Percentiles rank a stretch among this genome's conserved stretches.
Evolutionary conservation across 2,329 filamentous ascomycete genomes (phyloP).

Genomic region (Aspergillus pseudotamarii): DNA sequence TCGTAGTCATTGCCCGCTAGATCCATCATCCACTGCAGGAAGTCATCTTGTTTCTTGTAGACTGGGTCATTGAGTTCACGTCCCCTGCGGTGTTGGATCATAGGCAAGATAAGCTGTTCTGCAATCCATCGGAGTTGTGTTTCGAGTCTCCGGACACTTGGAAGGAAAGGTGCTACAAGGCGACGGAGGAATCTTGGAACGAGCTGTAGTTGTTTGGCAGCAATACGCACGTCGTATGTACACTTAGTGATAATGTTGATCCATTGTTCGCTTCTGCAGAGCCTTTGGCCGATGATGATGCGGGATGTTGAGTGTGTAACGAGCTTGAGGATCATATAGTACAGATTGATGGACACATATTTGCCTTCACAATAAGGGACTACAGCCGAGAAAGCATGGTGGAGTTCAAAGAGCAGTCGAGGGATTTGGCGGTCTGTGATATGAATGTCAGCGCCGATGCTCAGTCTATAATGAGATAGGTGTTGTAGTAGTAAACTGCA

Average conservation of each 20-base stretch:
- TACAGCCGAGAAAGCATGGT: constrained; percentile 25
- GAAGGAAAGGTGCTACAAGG: constrained; percentile 37
- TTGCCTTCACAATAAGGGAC: constrained; percentile 30
- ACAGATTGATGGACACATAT: constrained; percentile 28
- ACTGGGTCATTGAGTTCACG: constrained; percentile 20
- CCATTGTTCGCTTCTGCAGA: constrained; percentile 45
- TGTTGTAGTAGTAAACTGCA: neutral
- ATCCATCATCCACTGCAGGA: constrained; percentile 39
- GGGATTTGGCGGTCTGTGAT: constrained; percentile 27
- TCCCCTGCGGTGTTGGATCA: constrained; percentile 33
- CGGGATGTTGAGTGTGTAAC: constrained; percentile 45
- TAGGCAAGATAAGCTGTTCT: constrained; percentile 36
- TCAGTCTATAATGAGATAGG: neutral
- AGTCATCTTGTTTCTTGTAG: constrained; percentile 32
- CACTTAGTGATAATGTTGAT: constrained; percentile 37
- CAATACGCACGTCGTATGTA: constrained; percentile 38
- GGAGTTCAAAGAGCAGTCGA: constrained; percentile 29
- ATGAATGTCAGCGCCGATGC: neutral
- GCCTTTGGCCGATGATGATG: constrained; percentile 42
- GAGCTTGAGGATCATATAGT: constrained; percentile 33
- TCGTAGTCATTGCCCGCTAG: constrained; percentile 25
- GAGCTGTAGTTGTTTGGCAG: constrained; percentile 34
- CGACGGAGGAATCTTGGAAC: constrained; percentile 39
- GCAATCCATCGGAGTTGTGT: constrained; percentile 32
- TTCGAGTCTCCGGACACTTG: constrained; percentile 37